A percentile compares a stretch with the other conserved stretches of the same genome.
phyloP scores from a whole-genome alignment of 805 yeast genomes.

The Debaryomyces hansenii region DNA sequence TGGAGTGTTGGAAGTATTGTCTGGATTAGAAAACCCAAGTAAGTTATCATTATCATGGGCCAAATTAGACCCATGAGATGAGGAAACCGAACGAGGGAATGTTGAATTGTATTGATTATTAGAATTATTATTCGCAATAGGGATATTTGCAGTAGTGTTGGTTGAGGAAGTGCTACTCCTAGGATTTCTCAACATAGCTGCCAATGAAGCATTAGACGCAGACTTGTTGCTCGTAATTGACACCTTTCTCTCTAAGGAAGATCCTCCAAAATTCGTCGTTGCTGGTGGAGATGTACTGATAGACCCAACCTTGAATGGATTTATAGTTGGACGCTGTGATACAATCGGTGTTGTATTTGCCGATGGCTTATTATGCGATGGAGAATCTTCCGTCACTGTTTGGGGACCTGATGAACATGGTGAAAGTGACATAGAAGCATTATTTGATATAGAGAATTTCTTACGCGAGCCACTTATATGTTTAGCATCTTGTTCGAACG shows the following conservation, averaged over 20 bases:
- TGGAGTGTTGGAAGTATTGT: conserved; percentile 45
- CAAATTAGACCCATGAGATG: conserved; percentile 39
- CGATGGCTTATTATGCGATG: conserved; percentile 1
- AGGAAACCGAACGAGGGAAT: conserved; percentile 38
- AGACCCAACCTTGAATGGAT: conserved; percentile 66
- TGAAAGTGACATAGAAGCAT: conserved; percentile 22
- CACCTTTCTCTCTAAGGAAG: conserved; percentile 37
- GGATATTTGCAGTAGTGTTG: conserved; percentile 25
- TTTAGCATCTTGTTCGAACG: background rate
- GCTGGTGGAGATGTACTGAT: conserved; percentile 45
- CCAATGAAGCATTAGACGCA: conserved; percentile 53
- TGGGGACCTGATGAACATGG: conserved; percentile 22
- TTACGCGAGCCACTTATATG: conserved; percentile 7
- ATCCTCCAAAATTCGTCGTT: conserved; percentile 14
- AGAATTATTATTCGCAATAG: conserved; percentile 18
- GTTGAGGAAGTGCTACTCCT: conserved; percentile 45
- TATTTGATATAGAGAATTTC: conserved; percentile 9
- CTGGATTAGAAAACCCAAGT: conserved; percentile 14
- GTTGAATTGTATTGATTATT: conserved; percentile 11
- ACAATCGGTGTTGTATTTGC: conserved; percentile 10
- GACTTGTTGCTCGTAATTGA: conserved; percentile 48
- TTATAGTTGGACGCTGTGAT: conserved; percentile 39
- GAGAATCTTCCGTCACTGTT: conserved; percentile 11
- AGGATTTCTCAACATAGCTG: conserved; percentile 52
- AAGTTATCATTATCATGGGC: conserved; percentile 25